These are phyloP conservation scores for Holtermanniella nyarrowii DNA, from an alignment of 768 basidiomycete genomes.

Conservation along the genomic window DNA sequence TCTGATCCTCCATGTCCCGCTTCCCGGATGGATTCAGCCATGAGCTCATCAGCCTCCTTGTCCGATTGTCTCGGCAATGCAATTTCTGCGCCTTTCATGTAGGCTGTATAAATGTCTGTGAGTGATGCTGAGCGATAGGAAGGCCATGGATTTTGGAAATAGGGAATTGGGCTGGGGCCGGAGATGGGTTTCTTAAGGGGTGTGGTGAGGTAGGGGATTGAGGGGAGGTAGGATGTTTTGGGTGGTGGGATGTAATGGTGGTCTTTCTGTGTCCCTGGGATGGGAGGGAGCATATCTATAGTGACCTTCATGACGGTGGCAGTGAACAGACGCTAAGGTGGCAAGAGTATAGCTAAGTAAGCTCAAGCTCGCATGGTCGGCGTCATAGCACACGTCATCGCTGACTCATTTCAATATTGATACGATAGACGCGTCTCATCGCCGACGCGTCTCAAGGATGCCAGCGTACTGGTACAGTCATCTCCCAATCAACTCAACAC, in stretches of 20 bases:
- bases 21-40: neutral
- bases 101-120: conserved; percentile 28
- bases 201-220: neutral
- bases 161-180: neutral
- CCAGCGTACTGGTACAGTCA: too few relatives aligned
- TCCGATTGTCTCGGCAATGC: conserved; percentile 7
- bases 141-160: conserved; percentile 38
- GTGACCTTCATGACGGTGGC: conserved; percentile 3
- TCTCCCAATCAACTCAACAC: too few relatives aligned
- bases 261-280: conserved; percentile 1
- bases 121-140: conserved; percentile 27
- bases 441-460: too few relatives aligned
- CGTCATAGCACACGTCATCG: neutral
- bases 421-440: too few relatives aligned
- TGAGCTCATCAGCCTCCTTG: neutral
- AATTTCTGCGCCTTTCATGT: conserved; percentile 32
- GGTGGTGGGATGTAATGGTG: conserved; percentile 12
- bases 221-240: conserved; percentile 3
- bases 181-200: conserved; percentile 11
- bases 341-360: neutral
- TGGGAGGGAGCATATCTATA: conserved; percentile 9
- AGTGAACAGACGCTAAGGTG: neutral
- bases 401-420: too few relatives aligned
- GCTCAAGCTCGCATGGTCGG: neutral
- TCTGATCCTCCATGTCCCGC: neutral